Conservation (phyloP, 2,329 filamentous ascomycete species). For the Knufia petricola region DNA sequence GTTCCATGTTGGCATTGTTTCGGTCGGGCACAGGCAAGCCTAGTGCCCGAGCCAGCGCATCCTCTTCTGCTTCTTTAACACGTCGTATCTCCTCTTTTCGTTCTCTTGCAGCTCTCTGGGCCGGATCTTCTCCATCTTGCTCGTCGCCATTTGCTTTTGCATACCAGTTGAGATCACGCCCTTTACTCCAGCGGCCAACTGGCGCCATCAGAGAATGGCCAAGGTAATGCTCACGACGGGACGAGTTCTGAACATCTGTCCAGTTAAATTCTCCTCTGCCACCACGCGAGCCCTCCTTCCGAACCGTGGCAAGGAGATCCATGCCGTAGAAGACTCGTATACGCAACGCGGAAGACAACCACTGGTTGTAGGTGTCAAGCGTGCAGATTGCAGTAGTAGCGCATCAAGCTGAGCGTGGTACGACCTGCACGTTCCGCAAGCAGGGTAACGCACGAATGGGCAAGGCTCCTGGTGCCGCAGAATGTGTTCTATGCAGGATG, state of each 20-base stretch:
- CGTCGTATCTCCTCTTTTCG: conserved; percentile 67
- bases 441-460: neutral
- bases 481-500: neutral
- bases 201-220: conserved; percentile 88
- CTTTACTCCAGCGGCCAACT: conserved; percentile 84
- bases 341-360: conserved; percentile 1
- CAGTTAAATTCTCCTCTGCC: conserved; percentile 89
- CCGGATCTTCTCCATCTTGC: conserved; percentile 47
- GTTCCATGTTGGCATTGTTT: conserved; percentile 51
- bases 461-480: neutral
- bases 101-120: conserved; percentile 50
- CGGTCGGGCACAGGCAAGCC: conserved; percentile 62
- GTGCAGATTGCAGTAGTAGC: conserved; percentile 2
- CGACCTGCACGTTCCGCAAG: neutral
- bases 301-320: conserved; percentile 88
- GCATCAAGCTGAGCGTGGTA: neutral
- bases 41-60: conserved; percentile 73
- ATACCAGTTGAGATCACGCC: conserved; percentile 59
- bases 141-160: conserved; percentile 48
- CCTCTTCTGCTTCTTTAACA: conserved; percentile 86
- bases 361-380: conserved; percentile 7
- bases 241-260: conserved; percentile 81
- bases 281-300: conserved; percentile 73
- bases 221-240: conserved; percentile 81
- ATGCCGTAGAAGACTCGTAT: conserved; percentile 40